A percentile compares a stretch with the other conserved stretches of the same genome.
These are phyloP conservation scores for Arthrobotrys musiformis DNA, from an alignment of 2,329 filamentous ascomycete species.

Conservation along the genomic window DNA sequence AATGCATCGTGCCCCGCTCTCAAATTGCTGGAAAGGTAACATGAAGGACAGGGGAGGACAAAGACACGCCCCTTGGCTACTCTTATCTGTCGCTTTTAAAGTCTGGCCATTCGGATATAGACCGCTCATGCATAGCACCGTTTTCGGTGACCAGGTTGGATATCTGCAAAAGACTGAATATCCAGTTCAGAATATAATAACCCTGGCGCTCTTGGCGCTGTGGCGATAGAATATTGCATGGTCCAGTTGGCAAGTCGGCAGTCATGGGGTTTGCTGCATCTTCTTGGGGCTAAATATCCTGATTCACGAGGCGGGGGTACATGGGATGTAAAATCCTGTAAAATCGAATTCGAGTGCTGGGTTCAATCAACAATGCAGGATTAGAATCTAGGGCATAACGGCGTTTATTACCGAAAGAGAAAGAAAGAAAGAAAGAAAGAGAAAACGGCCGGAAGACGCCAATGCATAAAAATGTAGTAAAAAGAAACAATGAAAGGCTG, in stretches of 20 bases:
- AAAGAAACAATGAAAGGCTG: neutral
- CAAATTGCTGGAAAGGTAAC: neutral
- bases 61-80: constrained; percentile 10
- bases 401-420: neutral
- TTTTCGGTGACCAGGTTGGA: neutral
- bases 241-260: neutral
- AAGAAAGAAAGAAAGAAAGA: neutral
- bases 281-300: neutral
- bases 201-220: neutral
- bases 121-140: neutral
- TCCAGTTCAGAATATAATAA: neutral
- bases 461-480: neutral
- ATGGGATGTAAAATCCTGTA: neutral
- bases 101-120: constrained; percentile 16
- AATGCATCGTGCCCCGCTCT: constrained; percentile 24
- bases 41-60: constrained; percentile 1
- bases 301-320: neutral
- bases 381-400: constrained; percentile 6
- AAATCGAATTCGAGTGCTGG: neutral
- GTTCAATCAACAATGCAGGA: neutral
- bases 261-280: neutral
- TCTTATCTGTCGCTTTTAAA: constrained; percentile 16
- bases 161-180: neutral
- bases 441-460: neutral
- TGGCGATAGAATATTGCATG: neutral